phyloP scores from a whole-genome alignment of 805 yeast species.

The Candida pseudofarinosa region DNA sequence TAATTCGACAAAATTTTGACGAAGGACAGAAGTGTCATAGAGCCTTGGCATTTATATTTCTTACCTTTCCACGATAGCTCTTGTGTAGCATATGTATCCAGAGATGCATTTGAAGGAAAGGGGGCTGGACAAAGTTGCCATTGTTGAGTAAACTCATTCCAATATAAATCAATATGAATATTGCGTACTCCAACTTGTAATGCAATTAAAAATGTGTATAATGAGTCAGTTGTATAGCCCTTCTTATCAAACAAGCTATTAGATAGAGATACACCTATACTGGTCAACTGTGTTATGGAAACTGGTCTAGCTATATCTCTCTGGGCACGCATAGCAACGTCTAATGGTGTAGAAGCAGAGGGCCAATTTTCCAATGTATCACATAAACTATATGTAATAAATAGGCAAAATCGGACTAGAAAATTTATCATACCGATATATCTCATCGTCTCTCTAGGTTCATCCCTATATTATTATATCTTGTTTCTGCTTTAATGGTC shows the following conservation, averaged over 20 bases:
- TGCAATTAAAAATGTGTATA: slow-evolving; percentile 18
- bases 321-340: slow-evolving; percentile 26
- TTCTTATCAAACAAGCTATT: slow-evolving; percentile 22
- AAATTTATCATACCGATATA: too few relatives aligned
- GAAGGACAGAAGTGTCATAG: slow-evolving; percentile 20
- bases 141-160: slow-evolving; percentile 39
- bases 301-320: slow-evolving; percentile 28
- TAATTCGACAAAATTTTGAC: slow-evolving; percentile 16
- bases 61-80: slow-evolving; percentile 24
- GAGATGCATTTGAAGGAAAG: slow-evolving; percentile 24
- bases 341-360: slow-evolving; percentile 5
- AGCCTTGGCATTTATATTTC: slow-evolving; percentile 25
- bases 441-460: background rate
- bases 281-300: slow-evolving; percentile 31
- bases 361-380: slow-evolving; percentile 14
- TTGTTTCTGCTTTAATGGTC: too few relatives aligned
- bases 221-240: slow-evolving; percentile 22
- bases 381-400: background rate
- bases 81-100: slow-evolving; percentile 7
- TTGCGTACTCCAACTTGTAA: slow-evolving; percentile 44
- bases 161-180: slow-evolving; percentile 52
- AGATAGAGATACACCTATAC: slow-evolving; percentile 30
- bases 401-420: too few relatives aligned
- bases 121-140: slow-evolving; percentile 59
- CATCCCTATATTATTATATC: background rate